Base-by-base conservation (phyloP, 768 basidiomycete genomes). In the Amanita rimosa region DNA sequence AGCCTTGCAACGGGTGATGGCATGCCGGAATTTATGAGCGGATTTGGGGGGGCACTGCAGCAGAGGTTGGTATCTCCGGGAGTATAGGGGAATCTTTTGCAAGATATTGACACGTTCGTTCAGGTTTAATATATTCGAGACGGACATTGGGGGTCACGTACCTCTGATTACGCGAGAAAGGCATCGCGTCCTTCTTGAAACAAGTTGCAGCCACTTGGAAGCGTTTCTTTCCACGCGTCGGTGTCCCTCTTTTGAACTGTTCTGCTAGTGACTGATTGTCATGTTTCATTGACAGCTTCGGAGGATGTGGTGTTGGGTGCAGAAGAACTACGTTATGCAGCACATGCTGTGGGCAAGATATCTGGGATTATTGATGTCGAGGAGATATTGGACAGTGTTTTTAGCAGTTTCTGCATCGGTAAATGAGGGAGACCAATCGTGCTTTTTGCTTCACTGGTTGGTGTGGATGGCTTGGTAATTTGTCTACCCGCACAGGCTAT, bases 371-470 rank as follows among this genome's bases (percentile, higher is more conserved):
- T 95, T 48, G 83, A 82, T 40, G 78, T 83, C 10, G 92, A 95
- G 57, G 89, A 94, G 51, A 71, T 94, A 6, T 62, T 95, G 17
- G 89, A 91, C 50, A 76, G 76, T 16, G 74, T 95, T 21, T 95
- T 95, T 59, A 71, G 73, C 29, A 84, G 87, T 44, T 95, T 95
- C 62, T 95, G 92, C 59, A 88, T 94, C 45, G 91, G 91, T 33
- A 90, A 93, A 67, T 89, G 55, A 65, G 22, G 11, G 10, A 29
- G 29, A 11, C 29, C 6, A 49, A n/a, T 47, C 51, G 22, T 60
- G 5, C 3, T n/a, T n/a, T n/a, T n/a, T 24, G 22, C 22, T 24
- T 24, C 22, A 24, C 5, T 24, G 22, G 22, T 24, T 24, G 22
- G 22, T 24, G 22, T 2, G 22, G 2, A 24, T 24, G n/a, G n/a